Evolutionary conservation across 495 filamentous ascomycete genomes (phyloP).

Genomic region (Mytilinidion resinicola): DNA sequence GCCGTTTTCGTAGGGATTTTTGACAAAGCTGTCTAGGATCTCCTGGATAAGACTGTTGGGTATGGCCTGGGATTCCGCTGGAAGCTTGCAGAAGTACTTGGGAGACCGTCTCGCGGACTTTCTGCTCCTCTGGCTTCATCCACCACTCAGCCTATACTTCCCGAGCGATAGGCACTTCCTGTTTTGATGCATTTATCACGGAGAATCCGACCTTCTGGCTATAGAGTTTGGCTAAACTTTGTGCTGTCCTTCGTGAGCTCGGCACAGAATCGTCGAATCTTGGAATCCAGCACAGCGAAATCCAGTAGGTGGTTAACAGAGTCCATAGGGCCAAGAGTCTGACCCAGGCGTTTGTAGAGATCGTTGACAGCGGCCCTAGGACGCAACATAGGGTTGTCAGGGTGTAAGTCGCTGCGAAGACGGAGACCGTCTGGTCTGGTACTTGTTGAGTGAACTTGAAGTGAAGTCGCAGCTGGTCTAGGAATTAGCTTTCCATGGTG

Average conservation of each 20-base stretch:
- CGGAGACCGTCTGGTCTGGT: too few species aligned
- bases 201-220: constrained; percentile 34
- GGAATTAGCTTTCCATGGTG: too few species aligned
- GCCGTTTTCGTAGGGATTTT: constrained; percentile 20
- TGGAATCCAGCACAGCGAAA: constrained; percentile 48
- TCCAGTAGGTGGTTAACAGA: constrained; percentile 53
- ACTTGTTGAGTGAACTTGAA: too few species aligned
- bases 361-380: constrained; percentile 58
- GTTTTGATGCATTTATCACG: constrained; percentile 48
- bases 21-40: constrained; percentile 54
- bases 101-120: constrained; percentile 57
- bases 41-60: constrained; percentile 54
- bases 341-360: constrained; percentile 54
- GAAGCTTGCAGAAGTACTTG: constrained; percentile 48
- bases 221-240: constrained; percentile 30
- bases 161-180: constrained; percentile 50
- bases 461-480: too few species aligned
- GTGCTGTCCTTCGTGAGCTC: constrained; percentile 30
- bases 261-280: constrained; percentile 45
- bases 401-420: too few species aligned
- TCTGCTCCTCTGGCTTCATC: constrained; percentile 60
- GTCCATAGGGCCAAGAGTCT: constrained; percentile 52
- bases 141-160: constrained; percentile 64
- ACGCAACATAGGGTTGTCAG: constrained; percentile 61
- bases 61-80: constrained; percentile 40